Percentiles rank a stretch among this genome's conserved stretches.
phyloP scores from a whole-genome alignment of 768 basidiomycete species.

The Naganishia antarctica region DNA sequence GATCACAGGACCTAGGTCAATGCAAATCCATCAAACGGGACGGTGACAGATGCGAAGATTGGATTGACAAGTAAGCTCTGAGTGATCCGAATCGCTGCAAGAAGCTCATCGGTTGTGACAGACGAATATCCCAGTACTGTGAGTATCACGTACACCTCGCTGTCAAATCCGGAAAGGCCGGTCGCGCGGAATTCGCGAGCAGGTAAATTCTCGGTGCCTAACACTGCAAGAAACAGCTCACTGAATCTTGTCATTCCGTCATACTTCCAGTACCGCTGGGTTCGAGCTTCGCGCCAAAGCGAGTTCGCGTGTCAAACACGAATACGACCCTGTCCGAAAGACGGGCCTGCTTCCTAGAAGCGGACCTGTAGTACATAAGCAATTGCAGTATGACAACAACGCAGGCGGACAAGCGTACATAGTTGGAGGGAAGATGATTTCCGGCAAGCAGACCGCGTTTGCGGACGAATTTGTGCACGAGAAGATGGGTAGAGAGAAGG shows the following conservation, averaged over 20 bases:
- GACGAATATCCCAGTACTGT: conserved; percentile 73
- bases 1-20: conserved; percentile 78
- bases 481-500: conserved; percentile 71
- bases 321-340: conserved; percentile 36
- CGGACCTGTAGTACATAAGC: conserved; percentile 13
- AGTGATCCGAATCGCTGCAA: not conserved
- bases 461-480: conserved; percentile 61
- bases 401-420: conserved; percentile 61
- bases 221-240: too few relatives aligned
- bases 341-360: conserved; percentile 41
- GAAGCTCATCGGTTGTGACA: conserved; percentile 10
- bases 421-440: conserved; percentile 69
- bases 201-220: too few relatives aligned
- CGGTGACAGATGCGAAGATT: conserved; percentile 73
- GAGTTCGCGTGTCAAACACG: conserved; percentile 17
- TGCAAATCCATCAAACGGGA: conserved; percentile 73
- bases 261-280: conserved; percentile 14
- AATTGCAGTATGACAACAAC: conserved; percentile 32
- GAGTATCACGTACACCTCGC: conserved; percentile 86
- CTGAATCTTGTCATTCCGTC: not conserved
- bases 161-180: conserved; percentile 66
- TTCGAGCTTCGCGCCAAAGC: conserved; percentile 25
- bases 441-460: conserved; percentile 36
- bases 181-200: conserved; percentile 75
- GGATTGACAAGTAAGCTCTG: conserved; percentile 64